Evolutionary conservation across 352 stramenopile species (phyloP).

Genomic region (Globisporangium takayamanum): DNA sequence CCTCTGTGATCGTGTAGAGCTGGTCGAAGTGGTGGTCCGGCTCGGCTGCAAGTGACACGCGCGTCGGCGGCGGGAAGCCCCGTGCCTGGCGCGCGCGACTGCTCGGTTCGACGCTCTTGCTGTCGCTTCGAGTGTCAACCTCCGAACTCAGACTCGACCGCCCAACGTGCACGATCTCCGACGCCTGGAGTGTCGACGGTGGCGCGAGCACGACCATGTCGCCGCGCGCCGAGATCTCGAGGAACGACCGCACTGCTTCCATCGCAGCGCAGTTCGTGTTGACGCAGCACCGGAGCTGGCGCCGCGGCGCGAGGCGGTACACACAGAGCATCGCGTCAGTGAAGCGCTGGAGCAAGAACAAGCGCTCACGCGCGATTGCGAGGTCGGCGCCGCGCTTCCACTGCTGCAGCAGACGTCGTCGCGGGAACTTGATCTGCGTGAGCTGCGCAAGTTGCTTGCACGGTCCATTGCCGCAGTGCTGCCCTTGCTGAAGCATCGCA

Average conservation of each 20-base stretch:
- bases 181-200: background rate
- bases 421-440: conserved; percentile 45
- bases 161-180: too few relatives aligned
- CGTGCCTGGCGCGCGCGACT: conserved; percentile 1
- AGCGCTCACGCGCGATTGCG: conserved; percentile 24
- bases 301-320: conserved; percentile 37
- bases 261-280: conserved; percentile 43
- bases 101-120: background rate
- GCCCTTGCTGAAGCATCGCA: conserved; percentile 10
- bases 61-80: conserved; percentile 19
- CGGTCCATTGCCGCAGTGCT: conserved; percentile 31
- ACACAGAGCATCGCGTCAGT: conserved; percentile 41
- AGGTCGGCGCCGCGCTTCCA: conserved; percentile 20
- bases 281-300: conserved; percentile 52
- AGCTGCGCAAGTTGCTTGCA: conserved; percentile 39
- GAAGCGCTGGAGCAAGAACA: conserved; percentile 41
- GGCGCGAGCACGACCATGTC: conserved; percentile 7
- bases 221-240: conserved; percentile 27
- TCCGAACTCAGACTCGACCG: too few relatives aligned
- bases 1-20: conserved; percentile 54
- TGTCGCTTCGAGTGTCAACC: background rate
- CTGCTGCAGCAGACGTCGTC: conserved; percentile 26
- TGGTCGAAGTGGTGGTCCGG: conserved; percentile 25
- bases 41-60: conserved; percentile 15
- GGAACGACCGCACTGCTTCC: conserved; percentile 36